phyloP scores from a whole-genome alignment of 306 rosid genomes.

The Quercus cerris region DNA sequence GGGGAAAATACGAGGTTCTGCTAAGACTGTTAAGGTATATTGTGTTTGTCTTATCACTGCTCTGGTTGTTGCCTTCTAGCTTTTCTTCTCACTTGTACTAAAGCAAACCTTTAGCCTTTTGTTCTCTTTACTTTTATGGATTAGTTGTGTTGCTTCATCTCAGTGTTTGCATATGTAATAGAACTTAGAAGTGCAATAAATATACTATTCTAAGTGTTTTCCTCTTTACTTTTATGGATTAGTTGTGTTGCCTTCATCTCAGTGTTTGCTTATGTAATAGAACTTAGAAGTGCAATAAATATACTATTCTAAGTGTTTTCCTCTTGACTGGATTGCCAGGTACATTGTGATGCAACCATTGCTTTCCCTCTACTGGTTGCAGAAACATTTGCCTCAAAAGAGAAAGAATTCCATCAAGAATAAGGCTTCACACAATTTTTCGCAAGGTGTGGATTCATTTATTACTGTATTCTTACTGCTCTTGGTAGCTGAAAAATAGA shows the following conservation, averaged over 20 bases:
- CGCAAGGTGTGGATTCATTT: conserved; percentile 5
- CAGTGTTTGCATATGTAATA: background rate
- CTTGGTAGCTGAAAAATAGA: background rate
- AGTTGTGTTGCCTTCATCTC: background rate
- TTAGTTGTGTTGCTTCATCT: conserved; percentile 1
- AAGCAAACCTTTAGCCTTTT: background rate
- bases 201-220: background rate
- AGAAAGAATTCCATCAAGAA: conserved; percentile 22
- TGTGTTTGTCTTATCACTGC: background rate
- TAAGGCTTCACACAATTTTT: background rate
- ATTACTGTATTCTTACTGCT: background rate
- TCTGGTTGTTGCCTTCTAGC: background rate
- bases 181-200: background rate
- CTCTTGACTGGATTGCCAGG: conserved; percentile 39
- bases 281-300: background rate
- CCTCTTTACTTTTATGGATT: background rate
- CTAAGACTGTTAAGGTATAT: conserved; percentile 81
- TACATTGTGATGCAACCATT: conserved; percentile 84
- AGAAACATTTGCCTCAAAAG: conserved; percentile 63
- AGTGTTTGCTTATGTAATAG: background rate
- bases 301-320: background rate
- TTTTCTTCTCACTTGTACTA: conserved; percentile 1
- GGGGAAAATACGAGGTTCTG: conserved; percentile 88
- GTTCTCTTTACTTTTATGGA: background rate
- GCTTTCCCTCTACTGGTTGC: conserved; percentile 83